A percentile compares a stretch with the other conserved stretches of the same genome.
phyloP scores from a whole-genome alignment of 805 yeast species.

The Sungouiozyma intestinalis region DNA sequence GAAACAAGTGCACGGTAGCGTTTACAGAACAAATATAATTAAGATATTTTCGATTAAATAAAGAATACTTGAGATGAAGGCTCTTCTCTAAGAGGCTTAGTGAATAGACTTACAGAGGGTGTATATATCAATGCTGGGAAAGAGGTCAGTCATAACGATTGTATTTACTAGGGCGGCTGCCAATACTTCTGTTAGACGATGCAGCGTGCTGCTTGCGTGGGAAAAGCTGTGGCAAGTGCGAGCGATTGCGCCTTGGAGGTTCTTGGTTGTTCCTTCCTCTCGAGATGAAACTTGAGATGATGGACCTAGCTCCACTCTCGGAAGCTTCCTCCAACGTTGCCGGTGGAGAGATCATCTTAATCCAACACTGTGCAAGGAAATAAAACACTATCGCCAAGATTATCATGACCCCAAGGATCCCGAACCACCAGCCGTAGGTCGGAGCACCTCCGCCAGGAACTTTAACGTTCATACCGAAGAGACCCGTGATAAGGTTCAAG shows the following conservation, averaged over 20 bases:
- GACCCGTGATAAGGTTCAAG: slow-evolving; percentile 77
- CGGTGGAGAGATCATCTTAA: slow-evolving; percentile 24
- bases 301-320: slow-evolving; percentile 28
- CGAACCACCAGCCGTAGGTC: slow-evolving; percentile 55
- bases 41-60: not conserved
- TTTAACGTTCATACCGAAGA: slow-evolving; percentile 90
- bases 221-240: not conserved
- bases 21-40: too few species aligned
- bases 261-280: slow-evolving; percentile 6
- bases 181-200: slow-evolving; percentile 8
- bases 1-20: too few species aligned
- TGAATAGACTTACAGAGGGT: too few species aligned
- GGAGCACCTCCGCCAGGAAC: slow-evolving; percentile 57
- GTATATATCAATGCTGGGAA: not conserved
- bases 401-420: slow-evolving; percentile 47
- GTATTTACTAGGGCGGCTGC: slow-evolving; percentile 15
- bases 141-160: slow-evolving; percentile 11
- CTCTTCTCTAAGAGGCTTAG: too few species aligned
- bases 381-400: slow-evolving; percentile 32
- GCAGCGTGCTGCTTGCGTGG: not conserved
- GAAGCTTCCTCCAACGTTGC: slow-evolving; percentile 27
- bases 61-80: not conserved
- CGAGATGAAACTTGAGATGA: slow-evolving; percentile 21
- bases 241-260: not conserved
- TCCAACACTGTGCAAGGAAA: slow-evolving; percentile 34